Percentiles rank a stretch among this genome's conserved stretches.
These are phyloP conservation scores for Podosphaera leucotricha DNA, from an alignment of 2,329 filamentous ascomycete genomes.

Conservation along the genomic window DNA sequence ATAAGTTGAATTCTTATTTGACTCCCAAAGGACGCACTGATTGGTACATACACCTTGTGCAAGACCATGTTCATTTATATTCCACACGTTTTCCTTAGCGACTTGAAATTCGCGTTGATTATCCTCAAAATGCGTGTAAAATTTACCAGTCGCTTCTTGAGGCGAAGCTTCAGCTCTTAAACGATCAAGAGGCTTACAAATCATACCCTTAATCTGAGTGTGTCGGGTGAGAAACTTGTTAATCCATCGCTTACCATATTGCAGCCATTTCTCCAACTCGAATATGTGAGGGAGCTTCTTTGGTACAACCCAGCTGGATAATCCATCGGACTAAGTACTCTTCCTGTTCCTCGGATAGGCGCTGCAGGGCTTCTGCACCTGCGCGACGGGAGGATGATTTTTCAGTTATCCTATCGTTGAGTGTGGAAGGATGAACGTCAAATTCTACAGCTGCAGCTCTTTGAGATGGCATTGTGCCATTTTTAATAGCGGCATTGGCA, in stretches of 20 bases:
- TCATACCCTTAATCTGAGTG: neutral
- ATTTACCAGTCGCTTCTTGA: neutral
- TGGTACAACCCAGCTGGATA: neutral
- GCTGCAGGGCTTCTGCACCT: neutral
- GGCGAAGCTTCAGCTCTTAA: neutral
- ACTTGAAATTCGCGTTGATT: neutral
- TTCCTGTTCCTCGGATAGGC: neutral
- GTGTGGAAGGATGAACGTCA: neutral
- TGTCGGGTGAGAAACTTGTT: neutral
- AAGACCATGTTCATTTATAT: constrained; percentile 1
- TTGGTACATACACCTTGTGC: neutral
- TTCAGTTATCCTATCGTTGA: neutral
- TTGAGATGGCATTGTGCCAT: neutral
- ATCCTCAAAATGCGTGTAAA: neutral
- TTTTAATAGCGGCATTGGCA: neutral
- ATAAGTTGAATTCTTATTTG: neutral
- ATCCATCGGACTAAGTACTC: neutral
- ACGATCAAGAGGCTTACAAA: neutral
- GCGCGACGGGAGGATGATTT: neutral
- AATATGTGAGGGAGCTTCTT: neutral
- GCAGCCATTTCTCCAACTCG: neutral
- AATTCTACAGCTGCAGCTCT: neutral
- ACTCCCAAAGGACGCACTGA: neutral
- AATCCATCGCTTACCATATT: neutral
- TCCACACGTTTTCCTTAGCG: neutral